Base-by-base conservation (phyloP, 169 alveolate genomes). In the Theileria annulata region DNA sequence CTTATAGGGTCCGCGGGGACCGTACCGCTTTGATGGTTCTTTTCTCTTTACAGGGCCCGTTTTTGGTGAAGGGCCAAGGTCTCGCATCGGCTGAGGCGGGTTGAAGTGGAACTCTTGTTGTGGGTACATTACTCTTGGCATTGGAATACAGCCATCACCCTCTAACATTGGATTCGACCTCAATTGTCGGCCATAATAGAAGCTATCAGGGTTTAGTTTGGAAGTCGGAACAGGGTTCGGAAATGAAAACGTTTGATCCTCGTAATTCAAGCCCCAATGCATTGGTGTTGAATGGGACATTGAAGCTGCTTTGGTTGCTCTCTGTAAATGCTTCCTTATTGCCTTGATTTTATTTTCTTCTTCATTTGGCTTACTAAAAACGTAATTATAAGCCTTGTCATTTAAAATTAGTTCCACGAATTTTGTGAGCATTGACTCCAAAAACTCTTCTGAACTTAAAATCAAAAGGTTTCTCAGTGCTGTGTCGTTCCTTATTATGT, bases 201-300 rank as follows among this genome's bases (percentile, higher is more conserved):
- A 49, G 51, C 17, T 70, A 2, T 70, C 77, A 31, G 77, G 21
- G 28, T 12, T 31, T 5, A 60, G 25, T 35, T 70, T n/a, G 19
- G 77, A 70, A 8, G 77, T 78, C 19, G 77, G 73, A 3, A 70
- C 51, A 56, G 77, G 77, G 42, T 21, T 21, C 17, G 77, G 77
- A 28, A 67, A 35, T 67, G 75, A 8, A 28, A 67, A 25, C 47
- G 21, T 19, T 0, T 70, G 60, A 13, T 70, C 54, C 47, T n/a
- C 13, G n/a, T 12, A 19, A 23, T 37, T 70, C 77, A 78, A 70
- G 0, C 77, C 77, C 63, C 77, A 70, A 27, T 8, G 31, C 6
- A 1, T 70, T 6, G 77, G 13, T 31, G 49, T 59, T 10, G 77
- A 35, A 21, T 70, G 27, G 5, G 77, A 70, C 54, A 70, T 49